Evolutionary conservation across 495 filamentous ascomycete genomes (phyloP), one percentile per base, ranked within the genome.

Genomic region (Schizothecium vesticola): DNA sequence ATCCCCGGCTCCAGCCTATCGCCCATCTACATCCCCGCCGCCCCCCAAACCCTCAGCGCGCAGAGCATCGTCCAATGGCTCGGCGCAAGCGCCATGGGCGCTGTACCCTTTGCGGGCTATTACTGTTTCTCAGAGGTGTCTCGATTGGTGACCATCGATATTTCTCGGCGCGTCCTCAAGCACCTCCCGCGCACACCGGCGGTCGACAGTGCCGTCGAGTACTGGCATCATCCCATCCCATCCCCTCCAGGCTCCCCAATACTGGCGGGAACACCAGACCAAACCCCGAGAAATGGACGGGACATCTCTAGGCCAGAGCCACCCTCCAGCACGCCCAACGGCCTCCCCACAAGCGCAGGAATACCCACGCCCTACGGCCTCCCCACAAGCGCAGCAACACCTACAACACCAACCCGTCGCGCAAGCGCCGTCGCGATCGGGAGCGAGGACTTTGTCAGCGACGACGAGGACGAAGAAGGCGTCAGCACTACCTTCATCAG

Each of bases 401-500:
- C 77, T 10, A 65, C 75, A 7, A 73, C 70, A 1, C 69, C 77
- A 0, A 66, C 72, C 55, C 77, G 78, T 33, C 79, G 76, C 2
- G 73, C 75, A 59, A 76, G 75, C 66, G 70, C 70, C 7, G 10
- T 65, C 36, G 72, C 74, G 6, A 60, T 67, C n/a, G 67, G 69
- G 3, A 69, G 66, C 22, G 68, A 66, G 65, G 82, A 80, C 21
- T 82, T 81, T 28, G 80, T 69, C 3, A 81, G 78, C 16, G 83
- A 85, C 61, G 84, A 85, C 56, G 85, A 86, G 63, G 83, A 85
- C 26, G 68, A 73, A 21, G 83, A 86, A 31, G 70, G 81, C 24
- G 72, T 82, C 22, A 82, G 81, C 64, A 77, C 83, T 3, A 85
- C 84, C 0, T 70, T 87, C 1, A 86, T 87, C n/a, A 85, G 81